Base-by-base conservation (phyloP, 2,329 filamentous ascomycete genomes). In the Allantophomopsis lycopodina region DNA sequence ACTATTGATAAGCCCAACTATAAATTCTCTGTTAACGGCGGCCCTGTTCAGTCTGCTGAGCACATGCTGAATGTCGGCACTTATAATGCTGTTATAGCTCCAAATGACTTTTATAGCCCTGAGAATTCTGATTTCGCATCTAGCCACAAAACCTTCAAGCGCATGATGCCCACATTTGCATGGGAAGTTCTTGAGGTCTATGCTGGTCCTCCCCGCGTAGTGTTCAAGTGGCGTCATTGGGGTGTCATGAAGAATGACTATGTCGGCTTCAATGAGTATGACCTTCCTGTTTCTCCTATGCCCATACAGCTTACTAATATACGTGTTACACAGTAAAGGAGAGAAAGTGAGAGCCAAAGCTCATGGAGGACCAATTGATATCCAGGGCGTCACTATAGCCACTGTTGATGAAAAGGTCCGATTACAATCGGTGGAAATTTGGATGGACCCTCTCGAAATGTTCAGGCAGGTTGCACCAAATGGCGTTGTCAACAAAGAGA, bases 161-260 rank as follows among this genome's bases (percentile, higher is more conserved):
- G 74, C 39, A 81, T 81, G 76, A 82, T 83, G 76, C 77, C 77
- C 0, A 75, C 68, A 0, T 82, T 83, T 55, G 77, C 76, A 0
- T 83, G 77, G 76, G 78, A 82, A 57, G 76, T 82, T 1, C 53
- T 79, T 13, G 77, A 81, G 54, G 75, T 82, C 2, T 81, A 79
- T 52, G 72, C 69, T 44, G 76, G 73, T 0, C 76, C 76, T 17
- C 77, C 77, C 2, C 61, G 62, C 11, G 75, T 80, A 30, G 63
- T 66, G 2, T 79, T 81, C 55, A 66, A 71, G 48, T 82, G 77
- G 77, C 62, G 77, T 5, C 78, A 82, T 54, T 82, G 77, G 77
- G 77, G 76, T 0, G 56, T 60, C 4, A 80, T 82, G 71, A 72
- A 71, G 60, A 71, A 69, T 44, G 76, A 81, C 50, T 82, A 82